Evolutionary conservation across 495 filamentous ascomycete species (phyloP).

Genomic region (Paragyromitra xinjiangensis): DNA sequence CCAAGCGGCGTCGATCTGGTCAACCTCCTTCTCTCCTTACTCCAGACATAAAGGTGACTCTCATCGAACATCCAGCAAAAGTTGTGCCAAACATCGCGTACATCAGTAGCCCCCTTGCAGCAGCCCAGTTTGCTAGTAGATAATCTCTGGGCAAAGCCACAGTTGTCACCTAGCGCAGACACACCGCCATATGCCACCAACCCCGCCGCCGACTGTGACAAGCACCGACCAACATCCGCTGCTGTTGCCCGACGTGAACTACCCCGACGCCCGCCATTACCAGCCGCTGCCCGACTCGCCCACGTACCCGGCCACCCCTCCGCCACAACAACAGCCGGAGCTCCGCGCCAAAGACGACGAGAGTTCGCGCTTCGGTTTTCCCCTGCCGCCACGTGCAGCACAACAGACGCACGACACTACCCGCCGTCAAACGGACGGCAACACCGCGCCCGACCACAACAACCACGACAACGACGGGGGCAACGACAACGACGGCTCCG

Average conservation of each 20-base stretch:
- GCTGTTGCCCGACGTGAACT: conserved; percentile 47
- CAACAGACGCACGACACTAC: conserved; percentile 44
- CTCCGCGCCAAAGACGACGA: conserved; percentile 25
- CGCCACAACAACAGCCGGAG: conserved; percentile 22
- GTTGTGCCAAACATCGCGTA: conserved; percentile 11
- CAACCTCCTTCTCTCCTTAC: conserved; percentile 21
- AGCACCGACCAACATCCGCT: conserved; percentile 44
- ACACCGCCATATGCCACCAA: conserved; percentile 52
- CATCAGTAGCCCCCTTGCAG: conserved; percentile 28
- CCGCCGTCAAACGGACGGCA: conserved; percentile 33
- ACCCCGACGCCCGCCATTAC: conserved; percentile 47
- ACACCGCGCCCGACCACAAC: conserved; percentile 26
- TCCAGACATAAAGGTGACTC: neutral
- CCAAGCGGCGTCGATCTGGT: conserved; percentile 9
- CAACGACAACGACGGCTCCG: conserved; percentile 20
- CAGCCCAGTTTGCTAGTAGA: conserved; percentile 24
- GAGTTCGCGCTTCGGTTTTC: conserved; percentile 43
- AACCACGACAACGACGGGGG: conserved; percentile 29
- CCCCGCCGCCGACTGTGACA: conserved; percentile 53
- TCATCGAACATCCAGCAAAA: conserved; percentile 6
- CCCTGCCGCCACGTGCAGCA: conserved; percentile 42
- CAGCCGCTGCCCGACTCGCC: conserved; percentile 49
- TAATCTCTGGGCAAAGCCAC: conserved; percentile 39
- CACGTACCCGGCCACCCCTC: conserved; percentile 30
- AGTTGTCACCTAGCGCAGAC: conserved; percentile 27